These are phyloP conservation scores for Cladophialophora chaetospira DNA, from an alignment of 2,329 filamentous ascomycete genomes.

Conservation along the genomic window DNA sequence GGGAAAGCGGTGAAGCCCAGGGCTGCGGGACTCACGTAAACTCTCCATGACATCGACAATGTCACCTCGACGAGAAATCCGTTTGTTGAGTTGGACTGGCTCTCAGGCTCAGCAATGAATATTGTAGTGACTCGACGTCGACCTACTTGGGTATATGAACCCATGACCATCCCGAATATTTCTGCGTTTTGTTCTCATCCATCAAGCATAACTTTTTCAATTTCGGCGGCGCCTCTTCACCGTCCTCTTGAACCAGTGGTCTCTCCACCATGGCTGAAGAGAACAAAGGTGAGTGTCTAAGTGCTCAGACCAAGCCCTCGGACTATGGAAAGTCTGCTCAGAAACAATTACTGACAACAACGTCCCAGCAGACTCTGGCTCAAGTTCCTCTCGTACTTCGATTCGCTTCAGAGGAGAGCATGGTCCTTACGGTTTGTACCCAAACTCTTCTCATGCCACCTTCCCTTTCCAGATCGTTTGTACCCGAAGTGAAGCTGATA, in stretches of 20 bases:
- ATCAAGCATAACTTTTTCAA: no score
- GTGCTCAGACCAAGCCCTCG: no score
- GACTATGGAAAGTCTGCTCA: neutral
- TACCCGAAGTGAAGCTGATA: neutral
- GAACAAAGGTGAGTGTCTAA: no score
- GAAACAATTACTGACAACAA: constrained; percentile 3
- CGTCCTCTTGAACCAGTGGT: no score
- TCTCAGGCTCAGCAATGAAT: neutral
- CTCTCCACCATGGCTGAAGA: no score
- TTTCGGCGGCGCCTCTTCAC: no score
- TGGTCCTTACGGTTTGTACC: neutral
- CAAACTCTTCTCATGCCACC: neutral
- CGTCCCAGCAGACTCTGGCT: constrained; percentile 4
- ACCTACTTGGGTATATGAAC: no score
- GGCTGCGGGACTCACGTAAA: neutral
- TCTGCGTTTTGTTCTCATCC: no score
- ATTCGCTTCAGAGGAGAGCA: neutral
- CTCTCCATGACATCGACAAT: no score
- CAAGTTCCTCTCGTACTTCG: neutral
- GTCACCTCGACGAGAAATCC: neutral
- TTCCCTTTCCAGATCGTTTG: neutral
- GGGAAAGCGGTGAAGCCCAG: neutral
- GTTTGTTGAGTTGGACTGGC: neutral
- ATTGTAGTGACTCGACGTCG: no score
- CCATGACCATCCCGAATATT: no score